Evolutionary conservation across 805 yeast genomes (phyloP).

Genomic region (Kodamaea sagamina): DNA sequence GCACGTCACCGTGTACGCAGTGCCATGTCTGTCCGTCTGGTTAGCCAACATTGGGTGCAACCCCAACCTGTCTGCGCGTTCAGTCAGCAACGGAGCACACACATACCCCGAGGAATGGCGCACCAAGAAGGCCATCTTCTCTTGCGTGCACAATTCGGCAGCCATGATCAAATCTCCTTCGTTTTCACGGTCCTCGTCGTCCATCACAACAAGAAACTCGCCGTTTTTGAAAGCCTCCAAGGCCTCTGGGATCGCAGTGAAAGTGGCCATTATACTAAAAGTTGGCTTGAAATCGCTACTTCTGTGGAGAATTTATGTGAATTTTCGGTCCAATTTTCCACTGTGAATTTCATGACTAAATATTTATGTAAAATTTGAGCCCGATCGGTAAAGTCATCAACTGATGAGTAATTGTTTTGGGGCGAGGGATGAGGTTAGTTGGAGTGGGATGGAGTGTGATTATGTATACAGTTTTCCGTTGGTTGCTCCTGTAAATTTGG

Average conservation of each 20-base stretch:
- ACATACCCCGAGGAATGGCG: slow-evolving; percentile 88
- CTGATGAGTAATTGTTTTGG: too few relatives aligned
- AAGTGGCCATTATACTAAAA: slow-evolving; percentile 7
- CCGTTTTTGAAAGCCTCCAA: slow-evolving; percentile 49
- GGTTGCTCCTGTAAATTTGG: too few relatives aligned
- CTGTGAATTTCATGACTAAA: slow-evolving; percentile 2
- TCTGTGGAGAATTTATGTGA: slow-evolving; percentile 5
- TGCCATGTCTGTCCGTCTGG: slow-evolving; percentile 80
- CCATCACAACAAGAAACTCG: slow-evolving; percentile 92
- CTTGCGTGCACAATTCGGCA: slow-evolving; percentile 76
- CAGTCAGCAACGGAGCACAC: slow-evolving; percentile 82
- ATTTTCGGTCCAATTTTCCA: slow-evolving; percentile 3
- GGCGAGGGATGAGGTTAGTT: too few relatives aligned
- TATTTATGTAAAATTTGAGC: not conserved
- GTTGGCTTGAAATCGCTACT: not conserved
- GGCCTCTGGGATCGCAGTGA: slow-evolving; percentile 17
- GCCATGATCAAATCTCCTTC: slow-evolving; percentile 97
- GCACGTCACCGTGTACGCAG: slow-evolving; percentile 93
- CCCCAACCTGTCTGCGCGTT: slow-evolving; percentile 75
- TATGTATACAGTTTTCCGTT: too few relatives aligned
- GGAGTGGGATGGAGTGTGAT: too few relatives aligned
- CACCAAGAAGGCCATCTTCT: slow-evolving; percentile 92
- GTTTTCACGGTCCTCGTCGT: slow-evolving; percentile 92
- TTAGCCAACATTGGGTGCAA: slow-evolving; percentile 75
- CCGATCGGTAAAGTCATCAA: not conserved